A percentile compares a stretch with the other conserved stretches of the same genome.
These are phyloP conservation scores for Periconia digitata DNA, from an alignment of 2,329 filamentous ascomycete genomes.

Conservation along the genomic window DNA sequence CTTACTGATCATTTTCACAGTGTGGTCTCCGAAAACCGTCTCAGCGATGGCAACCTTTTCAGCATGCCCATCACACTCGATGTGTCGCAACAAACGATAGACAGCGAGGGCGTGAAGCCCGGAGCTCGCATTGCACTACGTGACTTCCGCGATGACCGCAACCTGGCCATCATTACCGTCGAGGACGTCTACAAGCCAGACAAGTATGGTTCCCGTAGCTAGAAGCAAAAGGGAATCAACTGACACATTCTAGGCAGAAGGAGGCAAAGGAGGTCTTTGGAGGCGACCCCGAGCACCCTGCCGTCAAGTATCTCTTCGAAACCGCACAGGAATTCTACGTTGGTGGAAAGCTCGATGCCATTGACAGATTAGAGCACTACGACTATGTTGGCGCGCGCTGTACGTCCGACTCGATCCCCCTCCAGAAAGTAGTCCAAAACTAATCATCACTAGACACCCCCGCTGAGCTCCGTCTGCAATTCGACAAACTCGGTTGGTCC, in stretches of 20 bases:
- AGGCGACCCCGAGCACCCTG: conserved; percentile 87
- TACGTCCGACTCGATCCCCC: conserved; percentile 48
- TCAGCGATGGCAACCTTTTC: conserved; percentile 87
- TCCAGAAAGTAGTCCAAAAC: background rate
- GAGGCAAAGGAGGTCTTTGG: conserved; percentile 96
- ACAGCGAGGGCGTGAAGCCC: conserved; percentile 73
- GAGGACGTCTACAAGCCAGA: conserved; percentile 95
- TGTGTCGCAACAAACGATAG: conserved; percentile 72
- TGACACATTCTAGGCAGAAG: conserved; percentile 61
- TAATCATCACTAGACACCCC: conserved; percentile 68
- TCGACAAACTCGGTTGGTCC: conserved; percentile 99
- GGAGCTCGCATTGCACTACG: conserved; percentile 84
- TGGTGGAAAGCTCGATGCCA: conserved; percentile 92
- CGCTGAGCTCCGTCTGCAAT: conserved; percentile 90
- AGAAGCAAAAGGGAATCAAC: conserved; percentile 4
- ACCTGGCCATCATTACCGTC: conserved; percentile 91
- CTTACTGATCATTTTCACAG: conserved; percentile 50
- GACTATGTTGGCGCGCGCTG: conserved; percentile 96
- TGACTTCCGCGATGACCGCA: conserved; percentile 94
- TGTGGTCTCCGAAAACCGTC: conserved; percentile 84
- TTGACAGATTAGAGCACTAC: conserved; percentile 96
- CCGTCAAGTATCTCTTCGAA: conserved; percentile 84
- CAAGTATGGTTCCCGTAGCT: conserved; percentile 66
- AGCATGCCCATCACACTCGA: conserved; percentile 97
- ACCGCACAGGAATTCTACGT: conserved; percentile 86